These are phyloP conservation scores for Eimeria falciformis DNA, from an alignment of 169 alveolate species.

Conservation along the genomic window DNA sequence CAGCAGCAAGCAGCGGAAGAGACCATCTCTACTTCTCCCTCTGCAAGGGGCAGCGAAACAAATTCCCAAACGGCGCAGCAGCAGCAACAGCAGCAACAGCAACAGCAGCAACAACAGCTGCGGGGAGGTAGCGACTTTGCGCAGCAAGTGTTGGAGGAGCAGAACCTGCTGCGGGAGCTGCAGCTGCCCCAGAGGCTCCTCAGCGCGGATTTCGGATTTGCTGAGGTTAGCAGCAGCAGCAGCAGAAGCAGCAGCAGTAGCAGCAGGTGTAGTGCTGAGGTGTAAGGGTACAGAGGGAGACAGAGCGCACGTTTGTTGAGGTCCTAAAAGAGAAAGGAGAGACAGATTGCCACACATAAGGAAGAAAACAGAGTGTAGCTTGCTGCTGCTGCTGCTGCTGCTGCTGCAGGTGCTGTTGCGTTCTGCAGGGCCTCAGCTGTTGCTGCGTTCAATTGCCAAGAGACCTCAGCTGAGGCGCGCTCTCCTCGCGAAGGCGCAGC, in stretches of 20 bases:
- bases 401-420: constrained; percentile 65
- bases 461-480: constrained; percentile 43
- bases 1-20: constrained; percentile 38
- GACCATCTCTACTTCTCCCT: neutral
- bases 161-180: constrained; percentile 29
- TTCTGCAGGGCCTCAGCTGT: constrained; percentile 56
- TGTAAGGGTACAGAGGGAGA: neutral
- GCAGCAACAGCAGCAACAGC: neutral
- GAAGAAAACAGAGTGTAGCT: neutral
- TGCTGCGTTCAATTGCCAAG: constrained; percentile 35
- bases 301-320: neutral
- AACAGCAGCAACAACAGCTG: constrained; percentile 53
- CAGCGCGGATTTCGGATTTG: constrained; percentile 26
- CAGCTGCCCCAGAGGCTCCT: constrained; percentile 50
- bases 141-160: neutral
- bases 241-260: constrained; percentile 38
- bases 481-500: constrained; percentile 26
- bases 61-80: neutral
- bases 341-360: neutral
- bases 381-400: constrained; percentile 58
- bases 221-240: constrained; percentile 45
- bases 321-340: neutral
- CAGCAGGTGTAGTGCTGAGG: neutral
- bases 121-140: constrained; percentile 40
- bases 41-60: constrained; percentile 7